Evolutionary conservation across 2,329 filamentous ascomycete genomes (phyloP).

Genomic region (Botrytis fabae): DNA sequence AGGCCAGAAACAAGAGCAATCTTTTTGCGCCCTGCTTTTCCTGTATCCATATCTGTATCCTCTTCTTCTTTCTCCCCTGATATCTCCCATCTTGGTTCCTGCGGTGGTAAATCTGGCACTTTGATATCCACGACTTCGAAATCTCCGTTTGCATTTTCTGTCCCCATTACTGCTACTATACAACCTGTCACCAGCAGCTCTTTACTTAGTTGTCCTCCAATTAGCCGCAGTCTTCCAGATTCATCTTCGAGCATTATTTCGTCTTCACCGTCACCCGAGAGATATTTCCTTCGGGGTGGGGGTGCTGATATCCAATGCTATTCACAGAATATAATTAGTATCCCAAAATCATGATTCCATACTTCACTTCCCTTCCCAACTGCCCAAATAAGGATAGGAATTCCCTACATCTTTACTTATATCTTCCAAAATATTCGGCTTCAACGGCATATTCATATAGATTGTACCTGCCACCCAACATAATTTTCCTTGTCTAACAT

Average conservation of each 20-base stretch:
- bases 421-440: constrained; percentile 94
- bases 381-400: not conserved
- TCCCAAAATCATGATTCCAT: not conserved
- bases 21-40: constrained; percentile 48
- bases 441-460: constrained; percentile 95
- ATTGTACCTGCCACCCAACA: constrained; percentile 95
- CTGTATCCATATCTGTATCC: constrained; percentile 60
- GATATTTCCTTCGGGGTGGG: constrained; percentile 74
- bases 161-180: constrained; percentile 91
- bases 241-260: constrained; percentile 91
- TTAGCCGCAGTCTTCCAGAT: constrained; percentile 80
- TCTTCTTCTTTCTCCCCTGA: constrained; percentile 54
- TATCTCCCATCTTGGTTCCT: constrained; percentile 77
- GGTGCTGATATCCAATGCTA: constrained; percentile 89
- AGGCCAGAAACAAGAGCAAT: constrained; percentile 89
- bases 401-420: constrained; percentile 79
- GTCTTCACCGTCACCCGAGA: constrained; percentile 58
- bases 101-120: constrained; percentile 80
- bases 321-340: not conserved
- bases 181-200: constrained; percentile 85
- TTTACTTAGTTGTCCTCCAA: constrained; percentile 66
- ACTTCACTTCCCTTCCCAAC: not conserved
- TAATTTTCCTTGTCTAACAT: constrained; percentile 91
- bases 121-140: constrained; percentile 91
- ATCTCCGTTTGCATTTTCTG: constrained; percentile 87